phyloP scores from a whole-genome alignment of 164 flowering plant species.

The Houttuynia cordata region DNA sequence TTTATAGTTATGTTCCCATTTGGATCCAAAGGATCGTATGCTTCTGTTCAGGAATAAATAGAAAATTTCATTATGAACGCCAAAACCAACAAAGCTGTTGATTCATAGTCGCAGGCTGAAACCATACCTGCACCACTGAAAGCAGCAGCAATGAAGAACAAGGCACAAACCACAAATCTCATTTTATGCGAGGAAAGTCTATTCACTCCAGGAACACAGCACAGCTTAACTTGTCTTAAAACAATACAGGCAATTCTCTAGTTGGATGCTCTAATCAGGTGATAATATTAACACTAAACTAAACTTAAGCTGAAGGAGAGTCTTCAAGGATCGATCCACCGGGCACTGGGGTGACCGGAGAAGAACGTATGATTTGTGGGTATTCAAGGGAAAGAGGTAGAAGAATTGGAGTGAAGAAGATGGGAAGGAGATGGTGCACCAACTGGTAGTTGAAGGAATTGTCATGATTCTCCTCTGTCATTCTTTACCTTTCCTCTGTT shows the following conservation, averaged over 20 bases:
- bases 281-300: no score
- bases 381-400: constrained; percentile 10
- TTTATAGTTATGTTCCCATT: constrained; percentile 44
- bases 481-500: constrained; percentile 21
- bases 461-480: constrained; percentile 3
- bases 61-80: background rate
- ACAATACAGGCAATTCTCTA: background rate
- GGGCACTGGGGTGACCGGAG: background rate
- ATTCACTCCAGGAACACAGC: background rate
- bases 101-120: background rate
- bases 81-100: background rate
- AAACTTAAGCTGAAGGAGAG: background rate
- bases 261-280: no score
- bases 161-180: constrained; percentile 17
- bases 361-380: background rate
- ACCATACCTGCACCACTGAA: constrained; percentile 29
- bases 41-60: constrained; percentile 16
- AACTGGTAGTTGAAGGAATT: constrained; percentile 27
- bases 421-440: constrained; percentile 28
- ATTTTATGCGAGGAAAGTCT: constrained; percentile 5
- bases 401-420: constrained; percentile 4
- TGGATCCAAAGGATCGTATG: constrained; percentile 51
- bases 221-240: background rate
- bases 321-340: background rate
- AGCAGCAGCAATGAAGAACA: constrained; percentile 18